Base-by-base conservation (phyloP, 768 basidiomycete genomes). In the Macrocybe gigantea region DNA sequence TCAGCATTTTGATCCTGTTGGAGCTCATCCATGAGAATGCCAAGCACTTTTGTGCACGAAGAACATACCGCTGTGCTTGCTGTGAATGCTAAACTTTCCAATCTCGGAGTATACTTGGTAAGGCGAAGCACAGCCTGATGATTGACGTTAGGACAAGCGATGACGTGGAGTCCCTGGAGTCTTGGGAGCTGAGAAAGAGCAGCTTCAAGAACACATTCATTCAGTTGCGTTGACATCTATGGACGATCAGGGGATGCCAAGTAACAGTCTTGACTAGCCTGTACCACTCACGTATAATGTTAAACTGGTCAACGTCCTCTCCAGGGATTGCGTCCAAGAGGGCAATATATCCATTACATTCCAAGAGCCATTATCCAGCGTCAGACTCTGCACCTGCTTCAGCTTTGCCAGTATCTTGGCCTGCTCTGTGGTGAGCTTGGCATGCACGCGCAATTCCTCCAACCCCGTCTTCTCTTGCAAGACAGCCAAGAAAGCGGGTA, bases 21-120 rank as follows among this genome's bases (percentile, higher is more conserved):
- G 62, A 49, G 7, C 62, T 46, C 8, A 64, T 64, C 0, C 57
- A 47, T 34, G 57, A 47, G 3, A 51, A 41, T 29, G 48, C 44
- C 6, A 60, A 52, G 6, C 58, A 15, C 33, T 33, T 41, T 50
- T 46, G 42, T 33, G 30, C 44, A 32, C 47, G 41, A 10, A 43
- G 6, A 13, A 32, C 30, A 38, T 30, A 43, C 80, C 49, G 4
- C 22, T 48, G 87, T 85, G 49, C 74, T 73, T 38, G 75, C 71
- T 11, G 81, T 80, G 30, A 88, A 67, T 1, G 84, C 80, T 0
- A 89, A 67, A 48, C 72, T 80, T 53, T 79, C 76, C 8, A 89
- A 69, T 5, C 66, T 56, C 0, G 84, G 84, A 0, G 77, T 79
- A 41, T 78, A 65, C 0, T 58, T 51, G 8, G 75, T 61, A 14